Evolutionary conservation across 371 early-diverging fungal species (phyloP), one percentile per base, ranked within the genome.

Genomic region (Apophysomyces variabilis): DNA sequence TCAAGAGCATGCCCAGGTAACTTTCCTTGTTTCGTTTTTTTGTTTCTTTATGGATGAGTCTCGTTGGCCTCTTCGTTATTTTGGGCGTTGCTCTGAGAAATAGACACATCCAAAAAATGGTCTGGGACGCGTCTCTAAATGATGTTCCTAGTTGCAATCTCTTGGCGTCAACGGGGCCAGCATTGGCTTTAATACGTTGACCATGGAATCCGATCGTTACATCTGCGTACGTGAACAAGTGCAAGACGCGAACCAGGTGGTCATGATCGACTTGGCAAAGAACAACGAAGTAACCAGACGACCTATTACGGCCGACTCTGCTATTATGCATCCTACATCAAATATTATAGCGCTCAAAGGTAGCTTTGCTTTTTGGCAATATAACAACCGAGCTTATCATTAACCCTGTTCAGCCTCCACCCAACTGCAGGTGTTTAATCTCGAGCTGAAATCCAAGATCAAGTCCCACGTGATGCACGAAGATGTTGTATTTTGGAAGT

Each of bases 171-270:
- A 95, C 78, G 87, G 92, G 18, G 90, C 92, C 44, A 92, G 88
- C 77, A 98, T 98, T 76, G 93, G 96, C 69, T 98, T 98, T 85
- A 95, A 92, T 76, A 97, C 92, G 26, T 86, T 98, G 70, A 98
- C 99, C 58, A 92, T 98, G 87, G 97, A 98, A 79, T 96, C 97
- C 9, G 98, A 98, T 84, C 91, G 93, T 72, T 98, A 91, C 78
- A 96, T 98, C 69, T 97, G 98, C 83, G 90, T 98, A 43, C 93
- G 98, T 58, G 99, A 98, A 70, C 89, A 90, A 61, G 90, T 87
- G 37, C 93, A 94, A 61, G 88, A 92, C 62, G 86, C 87, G 68
- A 93, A 93, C 63, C 90, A 93, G 72, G 96, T 99, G 32, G 95
- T 95, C 65, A 95, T 99, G 68, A 85, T 98, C 56, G 99, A 99